Percentiles rank a stretch among this genome's conserved stretches.
Conservation (phyloP, 768 basidiomycete genomes). For the Pleurotus tuber-regium region DNA sequence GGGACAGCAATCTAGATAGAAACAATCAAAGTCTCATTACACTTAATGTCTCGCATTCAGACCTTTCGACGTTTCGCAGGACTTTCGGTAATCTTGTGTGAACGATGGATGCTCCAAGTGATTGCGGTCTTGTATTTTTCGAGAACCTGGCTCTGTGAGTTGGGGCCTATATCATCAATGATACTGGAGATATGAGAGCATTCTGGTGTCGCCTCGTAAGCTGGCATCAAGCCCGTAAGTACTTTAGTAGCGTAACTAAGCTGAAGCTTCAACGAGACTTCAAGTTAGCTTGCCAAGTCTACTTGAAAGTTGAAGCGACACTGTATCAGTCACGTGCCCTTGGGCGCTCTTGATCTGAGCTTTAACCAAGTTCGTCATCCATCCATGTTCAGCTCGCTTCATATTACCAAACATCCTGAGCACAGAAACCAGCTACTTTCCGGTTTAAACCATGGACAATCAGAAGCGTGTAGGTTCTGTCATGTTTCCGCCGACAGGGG, state of each 20-base stretch:
- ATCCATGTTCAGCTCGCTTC: background rate
- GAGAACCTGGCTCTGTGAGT: slow-evolving; percentile 26
- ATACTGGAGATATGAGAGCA: slow-evolving; percentile 44
- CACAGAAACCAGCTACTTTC: too few relatives aligned
- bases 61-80: slow-evolving; percentile 69
- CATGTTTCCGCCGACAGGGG: slow-evolving; percentile 35
- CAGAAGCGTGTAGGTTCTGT: slow-evolving; percentile 42
- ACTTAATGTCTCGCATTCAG: slow-evolving; percentile 12
- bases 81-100: slow-evolving; percentile 43
- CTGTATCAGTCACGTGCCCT: background rate
- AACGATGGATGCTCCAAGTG: slow-evolving; percentile 50
- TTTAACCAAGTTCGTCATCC: background rate
- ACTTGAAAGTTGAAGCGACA: background rate
- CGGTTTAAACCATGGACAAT: too few relatives aligned
- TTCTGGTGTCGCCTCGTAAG: slow-evolving; percentile 5
- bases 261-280: too few relatives aligned
- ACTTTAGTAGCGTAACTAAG: too few relatives aligned
- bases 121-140: slow-evolving; percentile 53
- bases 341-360: background rate
- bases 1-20: slow-evolving; percentile 50
- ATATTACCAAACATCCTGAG: too few relatives aligned
- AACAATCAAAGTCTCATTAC: background rate
- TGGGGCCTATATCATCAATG: slow-evolving; percentile 22
- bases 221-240: background rate
- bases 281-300: too few relatives aligned